Base-by-base conservation (phyloP, 371 early-diverging fungal genomes). In the Basidiobolus meristosporus region DNA sequence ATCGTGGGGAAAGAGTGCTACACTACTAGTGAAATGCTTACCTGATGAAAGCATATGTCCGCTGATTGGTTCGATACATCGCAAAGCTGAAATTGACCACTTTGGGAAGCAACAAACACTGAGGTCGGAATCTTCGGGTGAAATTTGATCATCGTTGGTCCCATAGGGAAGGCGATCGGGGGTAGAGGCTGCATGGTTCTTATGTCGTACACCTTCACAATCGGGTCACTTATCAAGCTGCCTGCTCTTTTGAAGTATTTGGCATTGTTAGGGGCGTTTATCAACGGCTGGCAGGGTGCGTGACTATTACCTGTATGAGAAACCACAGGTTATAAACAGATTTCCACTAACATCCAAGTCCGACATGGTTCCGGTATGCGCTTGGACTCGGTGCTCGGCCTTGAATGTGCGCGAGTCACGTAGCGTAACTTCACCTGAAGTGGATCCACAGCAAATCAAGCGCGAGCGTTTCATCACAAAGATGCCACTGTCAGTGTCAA, bases 131-230 rank as follows among this genome's bases (percentile, higher is more conserved):
- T 58, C 3, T 71, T 71, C 1, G 84, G 77, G 40, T 78, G 80
- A 68, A 80, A 77, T 38, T 63, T 63, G 14, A 87, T 47, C 45
- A 68, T 68, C 40, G 62, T 66, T 18, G 87, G 74, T 1, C 80
- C 73, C 36, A 66, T 58, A 1, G 79, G 64, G 50, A 77, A 82
- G 0, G 82, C 70, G 17, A 86, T 69, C 1, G 78, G 80, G 2
- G 71, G 68, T 11, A 86, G 48, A 2, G 77, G 66, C 23, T 69
- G 62, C 48, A 76, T 61, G 42, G 75, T 80, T 23, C 89, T 62
- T 18, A 83, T 64, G 46, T 90, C 93, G 43, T 73, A 92, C 9
- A 90, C 63, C 54, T 78, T 79, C 26, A 90, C 79, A 22, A 77
- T 44, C 9, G 79, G 78, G 54, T 86, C 87, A 50, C 71, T 68